Conservation (phyloP, 225 moss, liverwort and hornwort genomes). For the Pseudoscleropodium purum region DNA sequence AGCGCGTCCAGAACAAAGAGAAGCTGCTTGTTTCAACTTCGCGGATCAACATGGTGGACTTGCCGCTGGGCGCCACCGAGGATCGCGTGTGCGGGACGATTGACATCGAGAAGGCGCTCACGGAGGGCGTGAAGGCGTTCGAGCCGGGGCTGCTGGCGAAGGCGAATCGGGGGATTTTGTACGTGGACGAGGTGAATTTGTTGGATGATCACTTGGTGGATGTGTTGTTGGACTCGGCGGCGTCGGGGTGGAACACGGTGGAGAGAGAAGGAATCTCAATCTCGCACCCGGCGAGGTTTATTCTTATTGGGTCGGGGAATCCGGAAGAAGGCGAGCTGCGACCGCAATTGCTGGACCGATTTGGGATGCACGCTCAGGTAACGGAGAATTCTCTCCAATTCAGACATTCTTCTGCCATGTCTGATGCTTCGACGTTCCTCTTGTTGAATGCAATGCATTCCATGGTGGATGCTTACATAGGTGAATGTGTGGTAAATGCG, state of each 20-base stretch:
- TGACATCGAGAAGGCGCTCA: conserved; percentile 87
- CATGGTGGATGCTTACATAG: background rate
- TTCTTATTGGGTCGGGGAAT: conserved; percentile 74
- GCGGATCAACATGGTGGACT: conserved; percentile 82
- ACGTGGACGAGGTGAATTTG: conserved; percentile 80
- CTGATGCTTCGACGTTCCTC: background rate
- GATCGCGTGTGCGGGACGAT: conserved; percentile 87
- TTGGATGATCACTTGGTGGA: conserved; percentile 84
- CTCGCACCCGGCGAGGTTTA: conserved; percentile 71
- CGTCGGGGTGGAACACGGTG: conserved; percentile 84
- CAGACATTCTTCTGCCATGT: background rate
- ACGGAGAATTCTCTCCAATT: background rate
- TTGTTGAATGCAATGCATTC: background rate
- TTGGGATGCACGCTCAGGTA: conserved; percentile 87
- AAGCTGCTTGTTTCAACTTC: conserved; percentile 33
- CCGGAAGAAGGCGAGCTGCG: conserved; percentile 78
- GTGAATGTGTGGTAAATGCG: too few relatives aligned
- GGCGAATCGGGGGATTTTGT: conserved; percentile 73
- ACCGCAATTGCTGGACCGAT: conserved; percentile 71
- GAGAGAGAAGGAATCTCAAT: conserved; percentile 84
- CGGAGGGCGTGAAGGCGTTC: conserved; percentile 84
- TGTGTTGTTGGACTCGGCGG: conserved; percentile 67
- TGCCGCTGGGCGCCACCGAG: conserved; percentile 77
- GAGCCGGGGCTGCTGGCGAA: conserved; percentile 77
- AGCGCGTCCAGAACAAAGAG: conserved; percentile 27